phyloP scores from a whole-genome alignment of 2,329 filamentous ascomycete genomes.

The Hypocreales sp. region DNA sequence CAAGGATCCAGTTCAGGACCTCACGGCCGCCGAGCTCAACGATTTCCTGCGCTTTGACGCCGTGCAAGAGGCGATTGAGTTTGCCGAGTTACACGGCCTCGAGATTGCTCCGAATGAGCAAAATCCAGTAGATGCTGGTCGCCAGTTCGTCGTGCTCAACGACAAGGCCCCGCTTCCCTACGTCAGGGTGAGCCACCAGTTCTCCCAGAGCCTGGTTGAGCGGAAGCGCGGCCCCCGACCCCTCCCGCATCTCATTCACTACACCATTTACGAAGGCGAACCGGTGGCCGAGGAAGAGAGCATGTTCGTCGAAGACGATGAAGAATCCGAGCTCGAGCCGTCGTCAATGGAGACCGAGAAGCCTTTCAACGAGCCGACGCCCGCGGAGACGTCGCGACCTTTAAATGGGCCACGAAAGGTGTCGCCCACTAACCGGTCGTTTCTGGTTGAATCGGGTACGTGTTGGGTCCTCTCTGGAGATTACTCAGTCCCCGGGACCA shows the following conservation, averaged over 20 bases:
- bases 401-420: too few relatives aligned
- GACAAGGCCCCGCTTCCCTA: constrained; percentile 28
- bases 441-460: too few relatives aligned
- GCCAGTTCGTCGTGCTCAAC: constrained; percentile 27
- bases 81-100: constrained; percentile 43
- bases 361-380: too few relatives aligned
- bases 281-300: constrained; percentile 9
- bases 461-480: too few relatives aligned
- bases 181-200: constrained; percentile 36
- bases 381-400: not conserved
- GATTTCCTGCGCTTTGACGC: constrained; percentile 50
- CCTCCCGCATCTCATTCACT: constrained; percentile 39
- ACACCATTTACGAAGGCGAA: constrained; percentile 30
- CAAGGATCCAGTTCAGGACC: constrained; percentile 41
- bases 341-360: too few relatives aligned
- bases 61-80: constrained; percentile 47
- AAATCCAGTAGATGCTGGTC: constrained; percentile 17
- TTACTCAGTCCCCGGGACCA: too few relatives aligned
- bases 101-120: constrained; percentile 26
- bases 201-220: constrained; percentile 42
- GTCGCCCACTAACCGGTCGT: too few relatives aligned
- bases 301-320: constrained; percentile 12
- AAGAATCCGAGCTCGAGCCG: not conserved
- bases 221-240: constrained; percentile 36
- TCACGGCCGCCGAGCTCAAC: constrained; percentile 41